Base-by-base conservation (phyloP, 2,329 filamentous ascomycete species). In the Exophiala xenobiotica region DNA sequence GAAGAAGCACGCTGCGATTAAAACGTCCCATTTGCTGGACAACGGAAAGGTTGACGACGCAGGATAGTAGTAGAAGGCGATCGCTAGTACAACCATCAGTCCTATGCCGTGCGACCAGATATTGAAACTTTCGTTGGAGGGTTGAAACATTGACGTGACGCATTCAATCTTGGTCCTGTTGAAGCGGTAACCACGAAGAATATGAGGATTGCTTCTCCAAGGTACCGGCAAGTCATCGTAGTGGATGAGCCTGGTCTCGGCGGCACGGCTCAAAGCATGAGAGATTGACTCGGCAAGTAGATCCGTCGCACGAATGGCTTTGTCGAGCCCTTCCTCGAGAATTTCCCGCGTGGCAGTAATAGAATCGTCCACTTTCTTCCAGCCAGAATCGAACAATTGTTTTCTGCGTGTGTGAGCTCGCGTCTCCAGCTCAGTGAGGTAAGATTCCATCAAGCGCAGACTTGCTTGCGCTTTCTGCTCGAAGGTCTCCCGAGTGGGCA, bases 51-150 rank as follows among this genome's bases (percentile, higher is more conserved):
- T 92, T 64, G 83, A 78, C 59, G 88, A 91, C 43, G 84, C 83
- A 0, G 93, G 93, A 70, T 99, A 99, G 70, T 96, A 95, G 74
- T 96, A 96, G 62, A 99, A 92, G 50, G 93, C 93, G 37, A 97
- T 80, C 9, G 90, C 78, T 29, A 97, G 79, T 40, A 99, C 88
- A 56, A 96, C 77, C 24, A 97, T 66, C n/a, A 97, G 79, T 14
- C 93, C 93, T 23, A 99, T 79, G 9, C 87, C 82, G 67, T 99
- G 93, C 1, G 91, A 92, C 93, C 93, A 99, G 65, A 99, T 99
- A 72, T 99, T 99, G 75, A 97, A 86, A 33, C 87, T 81, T 72
- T 99, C 93, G 71, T 99, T 99, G 58, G 89, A 95, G 52, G 93
- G 75, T 57, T 82, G 80, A 65, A 96, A 91, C 56, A 89, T 83